Evolutionary conservation across 2,329 filamentous ascomycete species (phyloP).

Genomic region (Penicillium griseofulvum): DNA sequence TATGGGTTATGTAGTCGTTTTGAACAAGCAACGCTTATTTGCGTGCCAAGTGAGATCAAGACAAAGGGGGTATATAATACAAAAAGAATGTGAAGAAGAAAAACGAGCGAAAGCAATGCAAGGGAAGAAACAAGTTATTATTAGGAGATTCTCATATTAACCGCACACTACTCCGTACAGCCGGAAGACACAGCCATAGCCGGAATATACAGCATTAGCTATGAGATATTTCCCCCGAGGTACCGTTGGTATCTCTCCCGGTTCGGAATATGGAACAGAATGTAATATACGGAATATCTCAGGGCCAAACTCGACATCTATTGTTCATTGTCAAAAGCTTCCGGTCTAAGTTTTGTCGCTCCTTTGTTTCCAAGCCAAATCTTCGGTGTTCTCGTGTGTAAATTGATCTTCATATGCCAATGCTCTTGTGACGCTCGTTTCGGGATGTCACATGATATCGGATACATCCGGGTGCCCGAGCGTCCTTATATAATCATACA

Average conservation of each 20-base stretch:
- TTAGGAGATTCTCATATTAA: conserved; percentile 4
- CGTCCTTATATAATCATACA: background rate
- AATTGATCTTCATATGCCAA: background rate
- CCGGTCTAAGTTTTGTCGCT: background rate
- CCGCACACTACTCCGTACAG: conserved; percentile 9
- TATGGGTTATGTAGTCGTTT: background rate
- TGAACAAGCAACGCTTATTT: background rate
- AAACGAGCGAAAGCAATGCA: background rate
- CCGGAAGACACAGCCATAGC: conserved; percentile 21
- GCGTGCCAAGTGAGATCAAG: background rate
- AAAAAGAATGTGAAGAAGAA: background rate
- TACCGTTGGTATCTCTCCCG: conserved; percentile 12
- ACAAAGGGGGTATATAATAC: background rate
- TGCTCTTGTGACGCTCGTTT: background rate
- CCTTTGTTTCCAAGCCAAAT: background rate
- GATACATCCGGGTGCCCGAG: conserved; percentile 1
- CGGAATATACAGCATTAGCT: conserved; percentile 17
- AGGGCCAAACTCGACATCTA: background rate
- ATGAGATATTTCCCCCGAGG: conserved; percentile 24
- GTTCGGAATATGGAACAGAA: background rate
- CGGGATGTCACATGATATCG: conserved; percentile 21
- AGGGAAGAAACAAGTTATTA: conserved; percentile 6
- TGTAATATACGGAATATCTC: background rate
- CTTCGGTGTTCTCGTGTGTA: background rate
- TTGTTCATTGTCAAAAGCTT: background rate